Conservation (phyloP, 1,284 basidiomycete species). For the Cutaneotrichosporon sp. region DNA sequence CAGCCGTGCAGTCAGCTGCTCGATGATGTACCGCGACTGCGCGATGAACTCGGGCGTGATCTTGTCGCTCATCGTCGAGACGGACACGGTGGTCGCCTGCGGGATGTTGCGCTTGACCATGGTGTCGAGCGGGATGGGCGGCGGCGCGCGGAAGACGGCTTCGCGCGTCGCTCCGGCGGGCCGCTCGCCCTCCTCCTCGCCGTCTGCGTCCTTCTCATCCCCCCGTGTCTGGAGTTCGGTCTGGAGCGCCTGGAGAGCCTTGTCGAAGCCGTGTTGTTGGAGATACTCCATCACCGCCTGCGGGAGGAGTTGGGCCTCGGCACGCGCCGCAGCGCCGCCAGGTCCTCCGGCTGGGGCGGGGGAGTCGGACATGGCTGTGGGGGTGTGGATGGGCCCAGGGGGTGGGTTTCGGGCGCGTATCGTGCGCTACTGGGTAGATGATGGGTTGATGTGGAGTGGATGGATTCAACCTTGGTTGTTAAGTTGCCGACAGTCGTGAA, state of each 20-base stretch:
- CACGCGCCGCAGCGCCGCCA: slow-evolving; percentile 18
- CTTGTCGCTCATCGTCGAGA: slow-evolving; percentile 40
- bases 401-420: neutral
- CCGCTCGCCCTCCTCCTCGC: slow-evolving; percentile 34
- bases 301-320: slow-evolving; percentile 33
- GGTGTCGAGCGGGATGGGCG: slow-evolving; percentile 38
- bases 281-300: slow-evolving; percentile 78
- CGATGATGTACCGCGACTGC: slow-evolving; percentile 47
- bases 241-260: slow-evolving; percentile 68
- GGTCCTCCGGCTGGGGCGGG: slow-evolving; percentile 26
- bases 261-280: slow-evolving; percentile 69
- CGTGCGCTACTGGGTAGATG: neutral
- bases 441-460: neutral
- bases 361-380: slow-evolving; percentile 30
- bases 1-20: slow-evolving; percentile 48
- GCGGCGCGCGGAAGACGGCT: slow-evolving; percentile 40
- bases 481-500: too few relatives aligned
- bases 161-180: slow-evolving; percentile 28
- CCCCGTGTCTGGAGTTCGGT: slow-evolving; percentile 58
- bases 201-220: slow-evolving; percentile 53
- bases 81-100: slow-evolving; percentile 52
- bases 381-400: slow-evolving; percentile 7
- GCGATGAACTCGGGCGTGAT: slow-evolving; percentile 48
- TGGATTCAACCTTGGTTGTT: neutral
- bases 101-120: slow-evolving; percentile 48